phyloP scores from a whole-genome alignment of 441 rosid genomes.

The Populus hybrid region DNA sequence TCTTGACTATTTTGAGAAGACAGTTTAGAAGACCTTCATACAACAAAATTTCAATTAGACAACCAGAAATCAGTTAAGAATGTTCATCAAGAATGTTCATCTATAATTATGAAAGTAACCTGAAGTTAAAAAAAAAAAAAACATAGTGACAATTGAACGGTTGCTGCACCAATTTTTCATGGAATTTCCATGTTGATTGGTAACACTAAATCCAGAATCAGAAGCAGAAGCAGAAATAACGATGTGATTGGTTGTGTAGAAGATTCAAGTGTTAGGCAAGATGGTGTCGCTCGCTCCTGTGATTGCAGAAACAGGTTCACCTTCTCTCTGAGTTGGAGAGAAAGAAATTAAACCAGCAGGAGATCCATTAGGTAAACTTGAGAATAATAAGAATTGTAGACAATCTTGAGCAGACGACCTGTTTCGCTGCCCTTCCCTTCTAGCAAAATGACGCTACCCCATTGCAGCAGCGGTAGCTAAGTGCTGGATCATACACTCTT shows the following conservation, averaged over 20 bases:
- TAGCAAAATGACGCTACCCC: constrained; percentile 71
- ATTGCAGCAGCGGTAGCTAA: constrained; percentile 94
- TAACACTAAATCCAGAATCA: constrained; percentile 42
- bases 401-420: constrained; percentile 69
- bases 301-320: constrained; percentile 40
- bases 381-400: constrained; percentile 72
- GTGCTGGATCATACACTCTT: constrained; percentile 94
- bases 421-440: constrained; percentile 84
- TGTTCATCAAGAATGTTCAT: neutral
- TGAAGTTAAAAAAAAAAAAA: neutral
- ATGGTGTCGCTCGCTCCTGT: constrained; percentile 30
- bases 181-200: constrained; percentile 31
- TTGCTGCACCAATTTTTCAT: constrained; percentile 45
- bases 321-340: constrained; percentile 53
- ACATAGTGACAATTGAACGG: neutral
- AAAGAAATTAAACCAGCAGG: constrained; percentile 44
- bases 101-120: neutral
- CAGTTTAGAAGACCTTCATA: constrained; percentile 47
- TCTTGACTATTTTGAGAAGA: constrained; percentile 66
- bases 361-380: constrained; percentile 53
- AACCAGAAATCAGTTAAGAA: neutral
- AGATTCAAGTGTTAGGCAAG: constrained; percentile 42
- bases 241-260: constrained; percentile 25
- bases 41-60: neutral
- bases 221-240: constrained; percentile 31